Evolutionary conservation across 2,329 filamentous ascomycete species (phyloP), one percentile per base, ranked within the genome.

Genomic region (Paracoccidioides lutzii): DNA sequence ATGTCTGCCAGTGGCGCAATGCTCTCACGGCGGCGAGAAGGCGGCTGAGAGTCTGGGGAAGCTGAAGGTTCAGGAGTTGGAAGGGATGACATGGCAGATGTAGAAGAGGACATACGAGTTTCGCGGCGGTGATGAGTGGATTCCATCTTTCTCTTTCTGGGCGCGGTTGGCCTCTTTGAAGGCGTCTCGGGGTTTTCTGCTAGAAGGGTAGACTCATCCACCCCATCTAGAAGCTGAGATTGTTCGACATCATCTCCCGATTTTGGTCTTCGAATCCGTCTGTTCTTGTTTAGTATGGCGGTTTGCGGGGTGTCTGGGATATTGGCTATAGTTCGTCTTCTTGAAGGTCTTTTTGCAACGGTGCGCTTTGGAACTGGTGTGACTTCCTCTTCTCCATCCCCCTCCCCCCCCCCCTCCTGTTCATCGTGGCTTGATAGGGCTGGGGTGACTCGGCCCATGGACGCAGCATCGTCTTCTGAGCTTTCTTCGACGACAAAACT

Each of bases 351-450:
- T 60, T 79, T 76, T 15, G 78, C 73, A 57, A 76, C 80, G 49
- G 74, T 76, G 57, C 78, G 79, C 55, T 79, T 75, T 0, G 85
- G 80, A 50, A 85, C 85, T 2, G 89, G 89, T 46, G 85, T 86
- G 65, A 90, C 93, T 52, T 95, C 88, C 52, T 90, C 85, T 60
- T 87, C 86, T 52, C 85, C 81, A 33, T 85, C 77, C 33, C 77
- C 79, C 14, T 81, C 76, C 38, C 77, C 79, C 14, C 81, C 76
- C 38, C 81, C 75, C 57, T 77, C 79, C 37, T 49, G 46, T 14
- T 81, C 77, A 42, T 81, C 75, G 58, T 65, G 65, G 52, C 67
- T 64, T 42, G 70, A 69, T 28, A 65, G 75, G 28, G 68, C 72
- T 42, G 71, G 70, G 50, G 73, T 73, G 43, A 71, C 66, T 60